Evolutionary conservation across 1,139 yeast genomes (phyloP).

Genomic region (Blastobotrys proliferans): DNA sequence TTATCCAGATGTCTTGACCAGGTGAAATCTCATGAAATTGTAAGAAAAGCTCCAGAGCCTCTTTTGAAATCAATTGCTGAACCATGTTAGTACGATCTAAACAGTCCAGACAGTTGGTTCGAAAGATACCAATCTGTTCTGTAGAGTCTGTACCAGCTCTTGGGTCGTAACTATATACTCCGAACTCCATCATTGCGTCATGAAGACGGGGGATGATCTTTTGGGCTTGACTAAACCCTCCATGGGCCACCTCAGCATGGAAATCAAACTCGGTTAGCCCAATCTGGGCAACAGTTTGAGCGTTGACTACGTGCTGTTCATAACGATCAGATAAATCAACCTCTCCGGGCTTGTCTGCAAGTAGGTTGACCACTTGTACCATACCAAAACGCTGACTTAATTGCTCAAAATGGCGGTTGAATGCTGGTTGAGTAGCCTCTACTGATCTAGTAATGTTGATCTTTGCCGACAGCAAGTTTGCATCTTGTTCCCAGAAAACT

Average conservation of each 20-base stretch:
- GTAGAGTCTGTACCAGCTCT: slow-evolving; percentile 48
- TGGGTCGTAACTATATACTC: slow-evolving; percentile 64
- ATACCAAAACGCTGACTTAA: slow-evolving; percentile 75
- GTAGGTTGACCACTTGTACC: slow-evolving; percentile 77
- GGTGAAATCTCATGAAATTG: slow-evolving; percentile 45
- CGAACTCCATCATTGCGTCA: slow-evolving; percentile 68
- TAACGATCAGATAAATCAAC: slow-evolving; percentile 68
- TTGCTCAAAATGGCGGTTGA: slow-evolving; percentile 71
- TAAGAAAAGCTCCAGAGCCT: slow-evolving; percentile 63
- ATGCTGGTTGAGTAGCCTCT: slow-evolving; percentile 91
- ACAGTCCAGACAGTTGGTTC: slow-evolving; percentile 94
- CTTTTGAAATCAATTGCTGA: slow-evolving; percentile 76
- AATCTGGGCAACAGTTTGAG: slow-evolving; percentile 17
- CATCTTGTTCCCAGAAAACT: slow-evolving; percentile 96
- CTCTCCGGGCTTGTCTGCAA: slow-evolving; percentile 78
- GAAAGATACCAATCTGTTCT: slow-evolving; percentile 83
- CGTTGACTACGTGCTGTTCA: slow-evolving; percentile 47
- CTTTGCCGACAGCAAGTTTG: slow-evolving; percentile 69
- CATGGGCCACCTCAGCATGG: slow-evolving; percentile 84
- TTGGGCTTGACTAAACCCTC: slow-evolving; percentile 81
- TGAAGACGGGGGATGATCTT: slow-evolving; percentile 62
- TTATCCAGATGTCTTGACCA: slow-evolving; percentile 49
- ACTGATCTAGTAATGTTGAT: slow-evolving; percentile 81
- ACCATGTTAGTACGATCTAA: slow-evolving; percentile 89
- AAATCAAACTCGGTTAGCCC: slow-evolving; percentile 81